These are phyloP conservation scores for Moesziomyces antarcticus DNA, from an alignment of 1,284 basidiomycete genomes.

Conservation along the genomic window DNA sequence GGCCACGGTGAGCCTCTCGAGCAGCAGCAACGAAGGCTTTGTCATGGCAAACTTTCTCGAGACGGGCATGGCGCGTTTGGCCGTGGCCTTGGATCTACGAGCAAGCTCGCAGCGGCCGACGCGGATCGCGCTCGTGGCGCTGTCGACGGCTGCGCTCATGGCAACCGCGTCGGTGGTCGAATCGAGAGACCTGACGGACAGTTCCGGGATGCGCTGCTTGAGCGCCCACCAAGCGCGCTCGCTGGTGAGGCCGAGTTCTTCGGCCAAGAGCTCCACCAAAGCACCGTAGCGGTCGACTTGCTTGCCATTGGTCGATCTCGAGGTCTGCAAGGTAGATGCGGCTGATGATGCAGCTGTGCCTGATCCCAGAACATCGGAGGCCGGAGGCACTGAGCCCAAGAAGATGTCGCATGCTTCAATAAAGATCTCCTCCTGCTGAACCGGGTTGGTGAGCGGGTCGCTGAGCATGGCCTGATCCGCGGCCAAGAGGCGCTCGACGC, in stretches of 20 bases:
- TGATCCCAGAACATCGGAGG: constrained; percentile 9
- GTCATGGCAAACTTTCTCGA: constrained; percentile 81
- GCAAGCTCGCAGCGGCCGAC: constrained; percentile 49
- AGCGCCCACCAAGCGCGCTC: constrained; percentile 59
- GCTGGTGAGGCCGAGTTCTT: constrained; percentile 51
- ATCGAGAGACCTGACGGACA: constrained; percentile 33
- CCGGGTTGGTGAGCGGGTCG: constrained; percentile 74
- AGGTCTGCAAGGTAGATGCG: background rate
- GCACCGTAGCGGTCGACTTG: constrained; percentile 38
- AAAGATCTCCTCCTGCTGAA: constrained; percentile 87
- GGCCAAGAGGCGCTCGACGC: constrained; percentile 74
- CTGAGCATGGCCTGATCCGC: constrained; percentile 15
- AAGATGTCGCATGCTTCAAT: constrained; percentile 92
- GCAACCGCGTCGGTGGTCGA: background rate
- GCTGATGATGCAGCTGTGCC: background rate
- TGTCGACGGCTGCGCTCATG: background rate
- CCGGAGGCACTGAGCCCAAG: constrained; percentile 75
- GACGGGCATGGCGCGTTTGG: constrained; percentile 31
- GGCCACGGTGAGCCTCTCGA: constrained; percentile 83
- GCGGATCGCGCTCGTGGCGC: constrained; percentile 24
- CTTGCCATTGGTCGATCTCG: constrained; percentile 28
- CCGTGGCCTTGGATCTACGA: constrained; percentile 26
- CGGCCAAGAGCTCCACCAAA: constrained; percentile 48
- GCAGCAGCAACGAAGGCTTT: constrained; percentile 81
- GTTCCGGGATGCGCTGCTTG: constrained; percentile 54